phyloP scores from a whole-genome alignment of 106 monocot genomes.

The Iris macrosiphon region DNA sequence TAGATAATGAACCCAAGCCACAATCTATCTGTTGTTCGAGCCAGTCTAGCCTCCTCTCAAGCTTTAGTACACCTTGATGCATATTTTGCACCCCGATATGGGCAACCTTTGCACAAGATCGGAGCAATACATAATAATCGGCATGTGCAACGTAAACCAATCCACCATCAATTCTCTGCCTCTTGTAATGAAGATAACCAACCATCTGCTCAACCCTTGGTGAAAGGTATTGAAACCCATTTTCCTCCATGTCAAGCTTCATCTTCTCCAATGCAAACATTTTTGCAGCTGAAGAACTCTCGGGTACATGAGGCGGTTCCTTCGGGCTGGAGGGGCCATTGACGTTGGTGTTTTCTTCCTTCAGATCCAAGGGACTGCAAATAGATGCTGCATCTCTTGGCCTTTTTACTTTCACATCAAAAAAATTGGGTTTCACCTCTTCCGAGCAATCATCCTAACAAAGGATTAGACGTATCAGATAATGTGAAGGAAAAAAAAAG shows the following conservation, averaged over 20 bases:
- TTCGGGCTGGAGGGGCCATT: background rate
- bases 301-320: background rate
- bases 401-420: slow-evolving; percentile 17
- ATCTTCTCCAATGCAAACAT: slow-evolving; percentile 19
- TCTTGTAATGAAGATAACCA: slow-evolving; percentile 46
- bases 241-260: slow-evolving; percentile 64
- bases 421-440: slow-evolving; percentile 7
- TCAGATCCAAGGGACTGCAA: background rate
- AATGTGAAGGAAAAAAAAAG: background rate
- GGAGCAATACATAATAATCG: slow-evolving; percentile 73
- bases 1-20: slow-evolving; percentile 17
- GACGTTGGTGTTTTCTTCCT: background rate
- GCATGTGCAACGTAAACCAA: slow-evolving; percentile 57
- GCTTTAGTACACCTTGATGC: slow-evolving; percentile 49
- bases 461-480: background rate
- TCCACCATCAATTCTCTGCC: slow-evolving; percentile 28
- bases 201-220: slow-evolving; percentile 22
- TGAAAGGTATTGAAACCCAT: slow-evolving; percentile 59
- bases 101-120: slow-evolving; percentile 66
- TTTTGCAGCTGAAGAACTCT: background rate
- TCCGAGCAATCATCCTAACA: slow-evolving; percentile 19
- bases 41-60: slow-evolving; percentile 68
- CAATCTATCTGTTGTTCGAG: slow-evolving; percentile 39
- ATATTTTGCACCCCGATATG: slow-evolving; percentile 46
- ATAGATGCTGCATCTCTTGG: slow-evolving; percentile 16